These are phyloP conservation scores for Lactarius hengduanensis DNA, from an alignment of 768 basidiomycete species.

Conservation along the genomic window DNA sequence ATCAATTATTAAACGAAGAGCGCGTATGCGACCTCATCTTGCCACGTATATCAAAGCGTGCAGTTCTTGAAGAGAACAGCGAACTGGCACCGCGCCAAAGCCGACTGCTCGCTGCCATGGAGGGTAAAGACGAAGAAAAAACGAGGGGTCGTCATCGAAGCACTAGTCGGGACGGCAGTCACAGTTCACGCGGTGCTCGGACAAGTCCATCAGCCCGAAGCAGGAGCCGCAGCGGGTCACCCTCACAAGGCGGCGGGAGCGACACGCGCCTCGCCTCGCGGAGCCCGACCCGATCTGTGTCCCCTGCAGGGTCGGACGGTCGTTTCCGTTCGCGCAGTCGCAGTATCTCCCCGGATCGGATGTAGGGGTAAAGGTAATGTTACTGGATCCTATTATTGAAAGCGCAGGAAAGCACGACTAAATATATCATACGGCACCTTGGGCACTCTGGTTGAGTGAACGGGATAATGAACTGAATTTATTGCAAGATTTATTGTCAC, in stretches of 20 bases:
- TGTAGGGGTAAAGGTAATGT: slow-evolving; percentile 40
- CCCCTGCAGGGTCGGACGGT: slow-evolving; percentile 31
- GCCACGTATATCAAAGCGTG: slow-evolving; percentile 82
- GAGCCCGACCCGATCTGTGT: slow-evolving; percentile 41
- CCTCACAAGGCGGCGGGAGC: slow-evolving; percentile 54
- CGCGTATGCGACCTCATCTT: slow-evolving; percentile 96
- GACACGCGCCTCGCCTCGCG: slow-evolving; percentile 64
- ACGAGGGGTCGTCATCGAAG: slow-evolving; percentile 43
- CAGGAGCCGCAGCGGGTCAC: slow-evolving; percentile 37
- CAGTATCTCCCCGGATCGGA: slow-evolving; percentile 43
- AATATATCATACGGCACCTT: neutral
- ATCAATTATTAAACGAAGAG: slow-evolving; percentile 81
- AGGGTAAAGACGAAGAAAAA: slow-evolving; percentile 58
- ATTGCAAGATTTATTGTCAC: too few relatives aligned
- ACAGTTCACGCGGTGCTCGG: slow-evolving; percentile 38
- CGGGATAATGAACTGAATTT: too few relatives aligned
- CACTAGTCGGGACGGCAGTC: slow-evolving; percentile 32
- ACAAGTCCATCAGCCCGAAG: slow-evolving; percentile 34
- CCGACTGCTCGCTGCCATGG: slow-evolving; percentile 84
- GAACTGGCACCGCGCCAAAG: slow-evolving; percentile 86
- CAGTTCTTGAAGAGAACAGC: slow-evolving; percentile 87
- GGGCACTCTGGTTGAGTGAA: too few relatives aligned
- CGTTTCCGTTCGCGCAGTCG: slow-evolving; percentile 38
- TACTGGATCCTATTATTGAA: neutral
- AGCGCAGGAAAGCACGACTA: neutral